These are phyloP conservation scores for Alternaria gansuensis DNA, from an alignment of 2,329 filamentous ascomycete genomes.

Conservation along the genomic window DNA sequence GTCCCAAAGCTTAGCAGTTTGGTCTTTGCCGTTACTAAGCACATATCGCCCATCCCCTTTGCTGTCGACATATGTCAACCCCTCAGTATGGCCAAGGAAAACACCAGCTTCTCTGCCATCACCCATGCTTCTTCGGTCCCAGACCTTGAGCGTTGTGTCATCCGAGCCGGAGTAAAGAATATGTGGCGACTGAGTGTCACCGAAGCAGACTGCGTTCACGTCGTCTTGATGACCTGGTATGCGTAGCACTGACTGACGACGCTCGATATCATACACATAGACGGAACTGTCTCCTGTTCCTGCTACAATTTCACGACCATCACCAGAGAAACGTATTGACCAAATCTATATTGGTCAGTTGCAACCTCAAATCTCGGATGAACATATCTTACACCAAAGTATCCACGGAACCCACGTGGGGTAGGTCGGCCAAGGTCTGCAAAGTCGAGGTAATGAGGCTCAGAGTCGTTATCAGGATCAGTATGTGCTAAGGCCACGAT, in stretches of 20 bases:
- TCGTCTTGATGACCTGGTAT: conserved; percentile 84
- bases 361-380: not conserved
- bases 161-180: conserved; percentile 96
- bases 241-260: conserved; percentile 74
- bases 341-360: conserved; percentile 67
- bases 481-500: conserved; percentile 87
- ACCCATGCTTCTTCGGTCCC: conserved; percentile 81
- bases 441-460: conserved; percentile 82
- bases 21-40: conserved; percentile 93
- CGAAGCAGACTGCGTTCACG: conserved; percentile 97
- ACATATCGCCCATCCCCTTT: conserved; percentile 92
- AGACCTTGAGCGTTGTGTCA: conserved; percentile 92
- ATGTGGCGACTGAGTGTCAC: conserved; percentile 86
- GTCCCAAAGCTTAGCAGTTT: conserved; percentile 98
- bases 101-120: conserved; percentile 70
- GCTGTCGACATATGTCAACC: conserved; percentile 74
- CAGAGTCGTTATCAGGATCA: conserved; percentile 80
- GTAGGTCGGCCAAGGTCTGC: conserved; percentile 58
- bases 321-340: conserved; percentile 91
- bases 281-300: conserved; percentile 82
- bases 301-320: conserved; percentile 88
- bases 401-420: conserved; percentile 50
- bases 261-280: conserved; percentile 92
- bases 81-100: conserved; percentile 72
- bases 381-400: conserved; percentile 39